phyloP scores from a whole-genome alignment of 441 rosid genomes.

The Macaranga tanarius region DNA sequence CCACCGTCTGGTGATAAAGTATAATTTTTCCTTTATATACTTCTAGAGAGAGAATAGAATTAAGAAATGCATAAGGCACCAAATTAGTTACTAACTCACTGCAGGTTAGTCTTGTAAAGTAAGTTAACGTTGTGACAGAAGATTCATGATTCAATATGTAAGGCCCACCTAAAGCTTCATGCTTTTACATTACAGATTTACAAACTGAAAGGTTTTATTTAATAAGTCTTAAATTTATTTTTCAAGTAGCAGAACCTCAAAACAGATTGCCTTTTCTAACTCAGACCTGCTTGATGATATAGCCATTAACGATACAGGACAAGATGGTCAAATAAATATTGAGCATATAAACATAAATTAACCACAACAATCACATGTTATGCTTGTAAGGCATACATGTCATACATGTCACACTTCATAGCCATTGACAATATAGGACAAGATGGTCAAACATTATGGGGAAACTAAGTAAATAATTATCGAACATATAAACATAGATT shows the following conservation, averaged over 20 bases:
- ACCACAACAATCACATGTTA: no score
- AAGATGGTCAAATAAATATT: neutral
- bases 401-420: no score
- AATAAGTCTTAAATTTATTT: neutral
- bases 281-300: neutral
- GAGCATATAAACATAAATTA: neutral
- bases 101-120: neutral
- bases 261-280: neutral
- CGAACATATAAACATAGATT: no score
- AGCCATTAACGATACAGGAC: neutral
- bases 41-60: neutral
- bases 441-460: neutral
- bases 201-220: neutral
- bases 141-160: neutral
- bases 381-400: neutral
- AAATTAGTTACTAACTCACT: neutral
- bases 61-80: neutral
- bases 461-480: neutral
- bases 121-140: neutral
- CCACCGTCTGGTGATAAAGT: neutral
- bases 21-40: neutral
- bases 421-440: neutral
- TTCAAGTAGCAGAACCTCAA: neutral
- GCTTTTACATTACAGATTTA: neutral
- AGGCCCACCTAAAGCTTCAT: neutral